Base-by-base conservation (phyloP, 169 alveolate genomes). In the Plasmodium chabaudi region DNA sequence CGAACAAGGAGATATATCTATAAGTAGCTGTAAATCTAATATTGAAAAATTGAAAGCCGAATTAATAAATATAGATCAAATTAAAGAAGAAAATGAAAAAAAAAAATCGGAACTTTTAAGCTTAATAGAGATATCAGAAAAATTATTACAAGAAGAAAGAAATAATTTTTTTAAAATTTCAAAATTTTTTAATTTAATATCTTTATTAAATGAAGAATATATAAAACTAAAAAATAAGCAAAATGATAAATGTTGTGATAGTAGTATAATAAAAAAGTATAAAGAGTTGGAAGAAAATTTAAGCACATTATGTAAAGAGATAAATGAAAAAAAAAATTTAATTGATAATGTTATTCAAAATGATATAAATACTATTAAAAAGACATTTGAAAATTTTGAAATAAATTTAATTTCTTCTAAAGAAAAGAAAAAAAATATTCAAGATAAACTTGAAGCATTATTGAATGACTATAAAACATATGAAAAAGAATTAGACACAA, bases 111-210 rank as follows among this genome's bases (percentile, higher is more conserved):
- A 79, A 65, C 27, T 79, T 9, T 19, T 60, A 51, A 55, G 42
- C 23, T 23, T 10, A 17, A 79, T 79, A 46, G 79, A 79, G 15
- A 79, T 51, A 23, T 49, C 77, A 17, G 89, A 79, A 46, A 79
- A 65, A 57, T 7, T 65, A 65, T 70, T 79, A 21, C 42, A 23
- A 19, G 75, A 79, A 3, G 60, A 67, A 47, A 79, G 64, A 51
- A 57, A 79, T 46, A 51, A 65, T 7, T 79, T 79, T 79, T 79
- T 79, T 46, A 79, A 79, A 21, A 34, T 79, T 44, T 79, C 89
- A 49, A 79, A 79, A 55, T 42, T 79, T 6, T 53, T 79, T 5
- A 68, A 79, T 68, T 69, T 79, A 65, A 69, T 79, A 23, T 10
- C 42, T 49, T 9, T 65, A 61, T 53, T 70, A 65, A 65, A 79